Base-by-base conservation (phyloP, 257 asterid species). In the Perilla frutescens region DNA sequence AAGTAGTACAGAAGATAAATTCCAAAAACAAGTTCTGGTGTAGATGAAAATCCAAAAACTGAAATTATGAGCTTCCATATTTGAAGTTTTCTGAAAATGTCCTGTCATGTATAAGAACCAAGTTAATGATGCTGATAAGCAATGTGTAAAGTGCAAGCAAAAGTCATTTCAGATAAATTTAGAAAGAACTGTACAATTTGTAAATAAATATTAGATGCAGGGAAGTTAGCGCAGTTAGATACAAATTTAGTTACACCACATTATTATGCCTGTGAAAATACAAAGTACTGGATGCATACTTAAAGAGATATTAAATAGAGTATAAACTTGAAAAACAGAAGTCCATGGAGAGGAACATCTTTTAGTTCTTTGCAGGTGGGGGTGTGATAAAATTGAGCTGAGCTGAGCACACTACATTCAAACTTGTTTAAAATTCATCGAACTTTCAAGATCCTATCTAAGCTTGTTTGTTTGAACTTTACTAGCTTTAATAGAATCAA, bases 11-110 rank as follows among this genome's bases (percentile, higher is more conserved):
- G 84, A 73, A 95, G 90, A 88, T 89, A 95, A 60, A 81, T 68
- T 74, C 99, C 99, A 81, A 95, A 95, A 55, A 95, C 53, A 44
- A 95, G 91, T 78, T 95, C 99, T 26, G 99, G 98, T 34, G 98
- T 91, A 34, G 99, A 92, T 55, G 97, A 86, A 77, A 95, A 95
- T 75, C 97, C 91, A 67, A 92, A 90, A 83, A 83, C 86, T 5
- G 99, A 92, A 44, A 88, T 86, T 71, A 95, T 73, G 81, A 95
- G 93, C 90, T 90, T 95, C 99, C 98, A 92, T 73, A 95, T 73
- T 74, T 95, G 96, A 76, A 92, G 87, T 82, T 87, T 90, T 85
- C 85, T 83, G 83, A 89, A 87, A 64, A 92, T 90, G 84, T 95
- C 98, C 99, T 95, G 97, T 61, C 85, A 87, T 40, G 70, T 8